Conservation (phyloP, 805 yeast species). For the Jamesozyma hellenica region DNA sequence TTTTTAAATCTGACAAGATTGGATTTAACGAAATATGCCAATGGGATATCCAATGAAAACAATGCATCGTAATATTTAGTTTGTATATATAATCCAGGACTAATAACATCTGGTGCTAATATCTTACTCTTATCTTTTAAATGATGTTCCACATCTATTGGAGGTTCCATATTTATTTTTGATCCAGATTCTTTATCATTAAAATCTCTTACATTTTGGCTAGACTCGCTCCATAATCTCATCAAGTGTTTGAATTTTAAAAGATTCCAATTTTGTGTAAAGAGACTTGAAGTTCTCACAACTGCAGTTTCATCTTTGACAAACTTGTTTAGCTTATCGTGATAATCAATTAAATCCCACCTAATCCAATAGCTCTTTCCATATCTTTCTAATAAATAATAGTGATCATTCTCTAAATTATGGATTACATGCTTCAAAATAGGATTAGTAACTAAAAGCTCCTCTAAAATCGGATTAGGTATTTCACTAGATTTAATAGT, state of each 20-base stretch:
- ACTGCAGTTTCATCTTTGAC: too few species aligned
- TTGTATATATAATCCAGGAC: slow-evolving; percentile 21
- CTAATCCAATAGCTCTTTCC: slow-evolving; percentile 12
- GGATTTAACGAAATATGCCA: slow-evolving; percentile 39
- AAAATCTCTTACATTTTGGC: neutral
- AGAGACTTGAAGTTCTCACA: neutral
- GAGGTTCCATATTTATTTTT: slow-evolving; percentile 7
- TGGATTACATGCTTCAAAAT: slow-evolving; percentile 6
- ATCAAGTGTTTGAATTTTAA: neutral
- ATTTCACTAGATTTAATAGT: slow-evolving; percentile 4
- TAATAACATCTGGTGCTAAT: neutral
- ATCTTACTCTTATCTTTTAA: neutral
- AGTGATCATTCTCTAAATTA: neutral
- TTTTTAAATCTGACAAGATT: slow-evolving; percentile 38
- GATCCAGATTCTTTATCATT: neutral
- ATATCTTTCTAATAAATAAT: slow-evolving; percentile 16
- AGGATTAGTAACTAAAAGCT: neutral
- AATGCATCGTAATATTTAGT: slow-evolving; percentile 30
- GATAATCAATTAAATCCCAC: slow-evolving; percentile 7
- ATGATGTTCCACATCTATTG: neutral
- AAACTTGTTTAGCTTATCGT: neutral
- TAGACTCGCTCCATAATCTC: neutral
- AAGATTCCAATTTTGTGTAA: neutral
- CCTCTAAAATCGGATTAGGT: slow-evolving; percentile 3
- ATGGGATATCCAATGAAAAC: slow-evolving; percentile 28